A percentile compares a stretch with the other conserved stretches of the same genome.
phyloP scores from a whole-genome alignment of 805 yeast genomes.

The Lipomyces kockii region DNA sequence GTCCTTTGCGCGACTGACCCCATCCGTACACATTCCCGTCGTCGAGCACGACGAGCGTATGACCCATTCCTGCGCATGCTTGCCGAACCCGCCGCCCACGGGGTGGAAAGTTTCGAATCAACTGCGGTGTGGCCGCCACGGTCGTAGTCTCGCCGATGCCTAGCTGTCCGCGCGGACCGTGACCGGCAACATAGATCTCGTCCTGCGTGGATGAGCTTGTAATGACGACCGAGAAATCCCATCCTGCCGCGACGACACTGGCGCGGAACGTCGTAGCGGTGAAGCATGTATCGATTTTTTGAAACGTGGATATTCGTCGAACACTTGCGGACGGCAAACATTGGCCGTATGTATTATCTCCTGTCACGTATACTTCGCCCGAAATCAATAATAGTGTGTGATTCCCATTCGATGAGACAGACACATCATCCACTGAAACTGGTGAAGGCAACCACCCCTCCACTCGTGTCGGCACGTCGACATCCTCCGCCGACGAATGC shows the following conservation, averaged over 20 bases:
- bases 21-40: slow-evolving; percentile 61
- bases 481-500: slow-evolving; percentile 21
- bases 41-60: slow-evolving; percentile 41
- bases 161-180: slow-evolving; percentile 74
- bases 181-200: slow-evolving; percentile 58
- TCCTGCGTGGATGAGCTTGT: slow-evolving; percentile 42
- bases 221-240: slow-evolving; percentile 72
- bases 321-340: slow-evolving; percentile 47
- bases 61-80: slow-evolving; percentile 45
- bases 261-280: background rate
- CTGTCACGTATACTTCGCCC: slow-evolving; percentile 63
- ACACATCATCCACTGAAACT: slow-evolving; percentile 40
- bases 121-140: background rate
- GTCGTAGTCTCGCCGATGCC: slow-evolving; percentile 53
- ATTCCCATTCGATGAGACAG: slow-evolving; percentile 69
- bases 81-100: slow-evolving; percentile 27
- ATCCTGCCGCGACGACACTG: slow-evolving; percentile 66
- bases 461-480: slow-evolving; percentile 22
- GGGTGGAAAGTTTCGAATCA: slow-evolving; percentile 34
- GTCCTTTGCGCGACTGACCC: slow-evolving; percentile 73
- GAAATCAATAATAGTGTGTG: slow-evolving; percentile 69
- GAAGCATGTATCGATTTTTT: background rate
- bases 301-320: background rate
- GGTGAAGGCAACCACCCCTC: background rate
- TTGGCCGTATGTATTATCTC: slow-evolving; percentile 64